Evolutionary conservation across 345 rosid genomes (phyloP), one percentile per base, ranked within the genome.

Genomic region (Populus pruinosa): DNA sequence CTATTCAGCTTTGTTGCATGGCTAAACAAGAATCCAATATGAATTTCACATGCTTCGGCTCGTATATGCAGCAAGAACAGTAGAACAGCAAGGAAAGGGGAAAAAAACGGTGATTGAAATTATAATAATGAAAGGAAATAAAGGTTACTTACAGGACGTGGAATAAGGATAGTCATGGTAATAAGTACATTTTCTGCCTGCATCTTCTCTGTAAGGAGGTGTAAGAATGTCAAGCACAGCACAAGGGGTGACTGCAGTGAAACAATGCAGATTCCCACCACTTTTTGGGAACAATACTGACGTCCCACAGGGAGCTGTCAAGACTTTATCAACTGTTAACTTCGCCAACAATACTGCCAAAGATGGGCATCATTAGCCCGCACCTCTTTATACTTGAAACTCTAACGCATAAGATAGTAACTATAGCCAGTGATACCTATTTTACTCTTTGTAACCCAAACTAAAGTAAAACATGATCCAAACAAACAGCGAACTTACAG

Each of bases 191-290:
- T 50, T 84, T 84, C 98, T 87, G 83, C 97, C 97, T 3, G 67
- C 86, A 50, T 81, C 88, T 89, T 93, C 98, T 14, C 82, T 72
- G 79, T 96, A 96, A 43, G 99, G 90, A 78, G 99, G 99, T 44
- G 99, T 75, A 70, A 96, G 97, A 82, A 93, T 80, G 83, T 96
- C 97, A 10, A 96, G 94, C 72, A 96, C 91, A 0, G 97, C 97
- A 82, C 98, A 92, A 31, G 99, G 97, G 50, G 95, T 83, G 74
- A 93, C 79, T 14, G 98, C 98, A 17, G 99, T 96, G 86, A 96
- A 96, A 80, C 93, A 87, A 83, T 96, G 99, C 80, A 96, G 77
- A 85, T 96, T 96, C 53, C 99, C 99, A 47, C 97, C 95, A 33
- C 80, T 88, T 63, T 83, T 91, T 20, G 98, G 98, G 80, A 89